phyloP scores from a whole-genome alignment of 83 land plant species.

The Thuja plicata region DNA sequence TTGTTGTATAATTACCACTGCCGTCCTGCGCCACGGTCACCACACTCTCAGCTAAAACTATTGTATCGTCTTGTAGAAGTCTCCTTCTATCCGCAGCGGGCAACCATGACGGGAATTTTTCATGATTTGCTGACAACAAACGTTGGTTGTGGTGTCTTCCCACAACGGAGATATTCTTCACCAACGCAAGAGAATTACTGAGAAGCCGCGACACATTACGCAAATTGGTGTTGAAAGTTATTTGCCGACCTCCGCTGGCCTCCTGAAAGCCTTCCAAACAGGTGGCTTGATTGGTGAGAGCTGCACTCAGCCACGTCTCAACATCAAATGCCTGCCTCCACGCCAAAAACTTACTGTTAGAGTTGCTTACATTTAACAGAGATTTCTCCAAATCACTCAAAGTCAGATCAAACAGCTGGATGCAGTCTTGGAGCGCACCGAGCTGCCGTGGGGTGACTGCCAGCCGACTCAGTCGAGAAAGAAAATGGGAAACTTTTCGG shows the following conservation, averaged over 20 bases:
- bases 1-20: neutral
- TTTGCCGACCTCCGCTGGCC: neutral
- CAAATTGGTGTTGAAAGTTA: neutral
- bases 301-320: constrained; percentile 2
- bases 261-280: neutral
- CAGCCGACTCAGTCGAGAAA: neutral
- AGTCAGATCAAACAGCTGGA: neutral
- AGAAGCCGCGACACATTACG: neutral
- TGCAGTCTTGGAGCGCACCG: neutral
- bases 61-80: neutral
- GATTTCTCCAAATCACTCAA: neutral
- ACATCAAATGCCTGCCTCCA: neutral
- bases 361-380: neutral
- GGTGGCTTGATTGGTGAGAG: neutral
- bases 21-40: constrained; percentile 32
- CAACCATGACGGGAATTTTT: neutral
- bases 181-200: neutral
- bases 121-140: neutral
- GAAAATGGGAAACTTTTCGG: neutral
- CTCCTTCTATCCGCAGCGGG: neutral
- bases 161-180: neutral
- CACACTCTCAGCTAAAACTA: constrained; percentile 16
- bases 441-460: neutral
- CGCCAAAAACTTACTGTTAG: neutral
- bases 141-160: neutral